A percentile compares a stretch with the other conserved stretches of the same genome.
Conservation (phyloP, 768 basidiomycete genomes). For the Cyclocybe cylindracea region DNA sequence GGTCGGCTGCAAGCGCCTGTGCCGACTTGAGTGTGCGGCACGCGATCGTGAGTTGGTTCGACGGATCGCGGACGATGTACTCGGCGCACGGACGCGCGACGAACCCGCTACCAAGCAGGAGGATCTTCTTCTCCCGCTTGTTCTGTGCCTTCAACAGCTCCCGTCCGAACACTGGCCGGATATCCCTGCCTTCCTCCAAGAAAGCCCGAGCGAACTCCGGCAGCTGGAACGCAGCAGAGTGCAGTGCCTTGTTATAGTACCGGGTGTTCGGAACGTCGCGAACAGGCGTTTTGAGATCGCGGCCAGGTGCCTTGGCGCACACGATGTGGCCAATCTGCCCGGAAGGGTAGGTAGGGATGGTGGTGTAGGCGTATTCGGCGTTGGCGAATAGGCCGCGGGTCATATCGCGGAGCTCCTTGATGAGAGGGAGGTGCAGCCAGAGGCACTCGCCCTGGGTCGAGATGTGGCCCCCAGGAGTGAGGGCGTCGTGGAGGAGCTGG, state of each 20-base stretch:
- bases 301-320: conserved; percentile 72
- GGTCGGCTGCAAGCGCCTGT: conserved; percentile 61
- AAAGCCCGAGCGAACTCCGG: conserved; percentile 88
- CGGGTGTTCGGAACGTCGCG: conserved; percentile 68
- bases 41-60: conserved; percentile 85
- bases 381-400: conserved; percentile 76
- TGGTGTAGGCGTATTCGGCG: conserved; percentile 91
- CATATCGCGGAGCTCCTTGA: conserved; percentile 70
- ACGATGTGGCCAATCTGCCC: conserved; percentile 96
- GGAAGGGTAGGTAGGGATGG: conserved; percentile 97
- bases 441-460: conserved; percentile 95
- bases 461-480: conserved; percentile 88
- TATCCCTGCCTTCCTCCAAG: conserved; percentile 70
- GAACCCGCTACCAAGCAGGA: conserved; percentile 92
- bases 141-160: conserved; percentile 45
- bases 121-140: conserved; percentile 63
- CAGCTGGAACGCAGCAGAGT: conserved; percentile 81
- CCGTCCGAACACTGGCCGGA: conserved; percentile 77
- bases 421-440: conserved; percentile 92
- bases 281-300: conserved; percentile 73
- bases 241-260: conserved; percentile 86
- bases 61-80: conserved; percentile 81
- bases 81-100: conserved; percentile 97
- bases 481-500: conserved; percentile 87
- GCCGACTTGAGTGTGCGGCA: conserved; percentile 87